Conservation (phyloP, 164 flowering plant species). For the Tetracentron sinense region DNA sequence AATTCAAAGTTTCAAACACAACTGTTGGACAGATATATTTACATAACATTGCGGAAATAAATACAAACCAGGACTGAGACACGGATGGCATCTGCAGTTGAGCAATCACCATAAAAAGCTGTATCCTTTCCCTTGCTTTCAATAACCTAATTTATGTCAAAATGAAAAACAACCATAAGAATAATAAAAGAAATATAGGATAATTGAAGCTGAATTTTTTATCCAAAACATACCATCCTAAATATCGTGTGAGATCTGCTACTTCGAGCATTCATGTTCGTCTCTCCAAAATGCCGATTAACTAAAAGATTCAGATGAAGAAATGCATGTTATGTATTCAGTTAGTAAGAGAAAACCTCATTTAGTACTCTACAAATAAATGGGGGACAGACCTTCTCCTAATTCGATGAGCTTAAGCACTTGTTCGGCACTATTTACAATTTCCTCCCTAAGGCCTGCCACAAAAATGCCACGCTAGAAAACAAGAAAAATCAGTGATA, state of each 20-base stretch:
- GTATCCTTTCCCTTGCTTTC: slow-evolving; percentile 79
- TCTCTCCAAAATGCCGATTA: slow-evolving; percentile 96
- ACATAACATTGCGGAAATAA: not conserved
- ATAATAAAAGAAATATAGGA: not conserved
- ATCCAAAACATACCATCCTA: slow-evolving; percentile 68
- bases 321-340: not conserved
- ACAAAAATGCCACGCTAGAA: slow-evolving; percentile 87
- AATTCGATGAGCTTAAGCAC: slow-evolving; percentile 74
- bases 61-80: slow-evolving; percentile 90
- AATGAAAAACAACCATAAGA: not conserved
- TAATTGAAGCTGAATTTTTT: not conserved
- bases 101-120: slow-evolving; percentile 27
- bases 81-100: slow-evolving; percentile 72
- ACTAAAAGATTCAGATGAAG: slow-evolving; percentile 37
- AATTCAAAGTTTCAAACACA: slow-evolving; percentile 1
- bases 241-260: slow-evolving; percentile 97
- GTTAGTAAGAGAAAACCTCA: not conserved
- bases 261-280: slow-evolving; percentile 93
- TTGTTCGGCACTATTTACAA: slow-evolving; percentile 80
- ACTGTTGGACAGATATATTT: not conserved
- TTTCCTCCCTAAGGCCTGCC: slow-evolving; percentile 91
- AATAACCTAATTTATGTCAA: slow-evolving; percentile 56
- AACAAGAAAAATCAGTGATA: slow-evolving; percentile 14
- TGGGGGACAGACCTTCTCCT: slow-evolving; percentile 77
- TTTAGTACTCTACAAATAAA: not conserved